phyloP scores from a whole-genome alignment of 805 yeast species.

The Yarrowia sp. region DNA sequence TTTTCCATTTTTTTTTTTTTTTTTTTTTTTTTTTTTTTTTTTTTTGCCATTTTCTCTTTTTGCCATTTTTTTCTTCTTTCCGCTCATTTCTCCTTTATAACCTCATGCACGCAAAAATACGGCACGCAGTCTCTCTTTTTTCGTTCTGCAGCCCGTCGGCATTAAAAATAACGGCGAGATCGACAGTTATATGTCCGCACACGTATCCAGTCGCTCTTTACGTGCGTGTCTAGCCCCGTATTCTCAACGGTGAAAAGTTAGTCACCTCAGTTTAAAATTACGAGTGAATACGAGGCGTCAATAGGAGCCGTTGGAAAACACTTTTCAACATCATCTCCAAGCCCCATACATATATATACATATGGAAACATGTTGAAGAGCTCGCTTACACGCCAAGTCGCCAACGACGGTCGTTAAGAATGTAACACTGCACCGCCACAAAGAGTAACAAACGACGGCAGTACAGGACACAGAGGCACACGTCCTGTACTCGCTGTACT shows the following conservation, averaged over 20 bases:
- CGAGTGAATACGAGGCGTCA: no score
- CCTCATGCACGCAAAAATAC: no score
- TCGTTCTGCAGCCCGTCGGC: not conserved
- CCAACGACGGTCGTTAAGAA: constrained; percentile 8
- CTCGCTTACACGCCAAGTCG: constrained; percentile 25
- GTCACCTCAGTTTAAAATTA: no score
- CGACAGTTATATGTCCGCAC: not conserved
- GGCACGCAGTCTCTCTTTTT: not conserved
- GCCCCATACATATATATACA: not conserved
- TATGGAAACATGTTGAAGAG: not conserved
- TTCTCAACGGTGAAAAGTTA: not conserved
- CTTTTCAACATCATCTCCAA: not conserved
- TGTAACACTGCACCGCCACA: not conserved
- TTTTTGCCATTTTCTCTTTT: no score
- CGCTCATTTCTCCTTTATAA: no score
- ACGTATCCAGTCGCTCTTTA: not conserved
- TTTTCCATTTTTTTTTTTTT: no score
- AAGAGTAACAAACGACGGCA: no score
- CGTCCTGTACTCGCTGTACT: no score
- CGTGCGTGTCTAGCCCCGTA: not conserved
- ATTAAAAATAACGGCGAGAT: constrained; percentile 6
- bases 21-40: no score
- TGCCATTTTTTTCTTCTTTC: no score
- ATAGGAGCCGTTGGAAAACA: no score
- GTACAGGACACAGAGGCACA: no score